Evolutionary conservation across 257 asterid genomes (phyloP).

Genomic region (Solanum infundibuliforme): DNA sequence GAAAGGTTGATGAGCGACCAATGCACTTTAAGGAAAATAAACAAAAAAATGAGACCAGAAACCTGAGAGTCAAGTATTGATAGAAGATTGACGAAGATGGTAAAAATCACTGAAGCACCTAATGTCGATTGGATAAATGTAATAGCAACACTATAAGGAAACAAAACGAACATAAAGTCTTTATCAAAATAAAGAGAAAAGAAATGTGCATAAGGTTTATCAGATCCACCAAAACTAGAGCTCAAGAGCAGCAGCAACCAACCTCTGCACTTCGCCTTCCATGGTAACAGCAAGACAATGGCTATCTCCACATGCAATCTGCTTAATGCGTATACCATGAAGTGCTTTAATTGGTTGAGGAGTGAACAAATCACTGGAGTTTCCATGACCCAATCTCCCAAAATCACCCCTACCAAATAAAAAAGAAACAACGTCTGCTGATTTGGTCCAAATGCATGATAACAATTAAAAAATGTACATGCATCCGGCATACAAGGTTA

Average conservation of each 20-base stretch:
- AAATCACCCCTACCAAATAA: conserved; percentile 80
- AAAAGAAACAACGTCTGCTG: background rate
- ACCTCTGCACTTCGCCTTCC: conserved; percentile 98
- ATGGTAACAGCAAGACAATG: conserved; percentile 97
- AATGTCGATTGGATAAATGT: background rate
- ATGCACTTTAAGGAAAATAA: background rate
- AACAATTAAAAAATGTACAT: background rate
- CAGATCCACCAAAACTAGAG: background rate
- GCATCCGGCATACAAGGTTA: background rate
- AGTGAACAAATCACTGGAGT: conserved; percentile 84
- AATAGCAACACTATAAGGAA: background rate
- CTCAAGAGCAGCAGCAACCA: conserved; percentile 1
- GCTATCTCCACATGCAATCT: conserved; percentile 98
- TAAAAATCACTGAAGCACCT: background rate
- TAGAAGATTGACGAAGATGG: background rate
- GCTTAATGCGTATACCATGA: conserved; percentile 68
- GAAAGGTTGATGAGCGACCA: background rate
- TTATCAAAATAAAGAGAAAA: background rate
- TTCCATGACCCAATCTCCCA: conserved; percentile 97
- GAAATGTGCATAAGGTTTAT: background rate
- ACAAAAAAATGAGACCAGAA: background rate
- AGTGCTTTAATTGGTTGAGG: conserved; percentile 92
- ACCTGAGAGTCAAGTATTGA: background rate
- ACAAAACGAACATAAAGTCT: background rate
- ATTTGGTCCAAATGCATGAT: background rate